phyloP scores from a whole-genome alignment of 1,284 basidiomycete species.

The Papiliotrema laurentii region DNA sequence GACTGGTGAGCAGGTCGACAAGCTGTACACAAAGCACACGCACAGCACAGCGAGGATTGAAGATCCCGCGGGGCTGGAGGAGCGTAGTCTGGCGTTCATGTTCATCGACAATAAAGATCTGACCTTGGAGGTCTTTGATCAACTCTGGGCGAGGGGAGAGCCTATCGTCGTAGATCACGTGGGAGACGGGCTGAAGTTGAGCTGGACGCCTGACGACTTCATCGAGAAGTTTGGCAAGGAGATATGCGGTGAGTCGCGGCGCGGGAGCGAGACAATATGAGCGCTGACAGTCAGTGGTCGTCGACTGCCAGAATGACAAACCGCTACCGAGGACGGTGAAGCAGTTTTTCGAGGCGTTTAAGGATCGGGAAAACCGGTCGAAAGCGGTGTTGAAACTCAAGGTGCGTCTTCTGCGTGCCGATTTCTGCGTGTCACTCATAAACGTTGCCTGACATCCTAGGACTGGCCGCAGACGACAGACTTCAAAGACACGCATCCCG shows the following conservation, averaged over 20 bases:
- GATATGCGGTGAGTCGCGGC: conserved; percentile 51
- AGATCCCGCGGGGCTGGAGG: conserved; percentile 36
- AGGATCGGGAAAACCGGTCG: conserved; percentile 56
- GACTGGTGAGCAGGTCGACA: conserved; percentile 10
- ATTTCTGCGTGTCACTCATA: no score
- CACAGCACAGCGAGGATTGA: conserved; percentile 35
- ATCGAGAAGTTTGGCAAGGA: conserved; percentile 63
- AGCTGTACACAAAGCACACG: conserved; percentile 30
- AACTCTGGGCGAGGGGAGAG: conserved; percentile 66
- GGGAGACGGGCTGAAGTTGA: conserved; percentile 57
- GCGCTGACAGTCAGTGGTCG: conserved; percentile 52
- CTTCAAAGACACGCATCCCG: conserved; percentile 76
- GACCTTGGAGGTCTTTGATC: conserved; percentile 60
- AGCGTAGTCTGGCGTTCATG: conserved; percentile 32
- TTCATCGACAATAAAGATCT: conserved; percentile 55
- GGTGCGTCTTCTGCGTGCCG: conserved; percentile 47
- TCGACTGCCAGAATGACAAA: conserved; percentile 71
- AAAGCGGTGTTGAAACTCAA: conserved; percentile 72
- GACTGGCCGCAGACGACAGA: conserved; percentile 89
- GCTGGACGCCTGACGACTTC: conserved; percentile 81
- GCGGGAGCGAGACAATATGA: neutral
- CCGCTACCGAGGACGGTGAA: conserved; percentile 62
- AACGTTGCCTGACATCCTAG: conserved; percentile 52
- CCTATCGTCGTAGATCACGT: conserved; percentile 71
- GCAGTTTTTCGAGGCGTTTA: conserved; percentile 77